These are phyloP conservation scores for Euphorbia peplus DNA, from an alignment of 345 rosid genomes.

Conservation along the genomic window DNA sequence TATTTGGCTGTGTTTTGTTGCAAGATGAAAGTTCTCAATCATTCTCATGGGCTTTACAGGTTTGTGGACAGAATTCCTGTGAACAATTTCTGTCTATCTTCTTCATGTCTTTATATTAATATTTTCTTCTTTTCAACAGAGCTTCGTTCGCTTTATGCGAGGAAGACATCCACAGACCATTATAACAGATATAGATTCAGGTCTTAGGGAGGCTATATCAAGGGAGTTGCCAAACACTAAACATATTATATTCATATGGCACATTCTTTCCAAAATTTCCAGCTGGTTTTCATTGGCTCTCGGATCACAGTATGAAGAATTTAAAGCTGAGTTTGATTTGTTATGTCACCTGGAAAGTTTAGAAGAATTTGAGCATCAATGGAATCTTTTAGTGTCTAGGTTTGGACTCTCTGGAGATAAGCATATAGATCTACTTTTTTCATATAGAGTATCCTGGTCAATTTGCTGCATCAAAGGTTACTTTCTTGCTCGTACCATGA, in stretches of 20 bases:
- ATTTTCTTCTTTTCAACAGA: constrained; percentile 59
- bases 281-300: constrained; percentile 80
- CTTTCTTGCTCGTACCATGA: constrained; percentile 70
- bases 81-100: constrained; percentile 27
- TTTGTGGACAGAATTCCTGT: constrained; percentile 46
- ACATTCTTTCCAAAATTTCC: constrained; percentile 64
- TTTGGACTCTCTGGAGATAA: constrained; percentile 78
- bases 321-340: constrained; percentile 64
- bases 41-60: constrained; percentile 95
- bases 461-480: constrained; percentile 53
- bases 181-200: constrained; percentile 74
- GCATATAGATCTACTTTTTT: constrained; percentile 68
- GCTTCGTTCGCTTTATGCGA: constrained; percentile 77
- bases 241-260: constrained; percentile 67
- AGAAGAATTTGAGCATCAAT: constrained; percentile 79
- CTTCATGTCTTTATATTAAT: constrained; percentile 23
- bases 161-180: constrained; percentile 77
- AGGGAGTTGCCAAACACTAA: constrained; percentile 77
- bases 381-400: constrained; percentile 65
- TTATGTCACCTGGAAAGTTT: constrained; percentile 51
- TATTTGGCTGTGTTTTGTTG: constrained; percentile 76
- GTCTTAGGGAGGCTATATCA: constrained; percentile 70
- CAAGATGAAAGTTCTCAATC: constrained; percentile 72
- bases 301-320: constrained; percentile 70
- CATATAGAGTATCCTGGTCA: constrained; percentile 66